Evolutionary conservation across 2,329 filamentous ascomycete species (phyloP).

Genomic region (Aspergillus ochraceus): DNA sequence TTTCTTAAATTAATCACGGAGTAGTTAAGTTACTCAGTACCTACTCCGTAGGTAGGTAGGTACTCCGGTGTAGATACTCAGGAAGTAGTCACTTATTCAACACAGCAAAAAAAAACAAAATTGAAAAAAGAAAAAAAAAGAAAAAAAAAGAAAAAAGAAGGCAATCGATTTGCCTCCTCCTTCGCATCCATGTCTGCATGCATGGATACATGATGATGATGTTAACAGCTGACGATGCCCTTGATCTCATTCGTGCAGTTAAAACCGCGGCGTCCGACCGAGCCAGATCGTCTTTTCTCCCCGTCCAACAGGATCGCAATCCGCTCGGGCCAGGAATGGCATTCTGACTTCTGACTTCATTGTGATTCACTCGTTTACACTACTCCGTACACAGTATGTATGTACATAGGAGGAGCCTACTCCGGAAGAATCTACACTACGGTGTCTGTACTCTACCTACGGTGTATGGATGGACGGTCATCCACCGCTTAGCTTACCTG

Average conservation of each 20-base stretch:
- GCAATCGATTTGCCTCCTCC: neutral
- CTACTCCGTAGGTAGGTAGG: too few species aligned
- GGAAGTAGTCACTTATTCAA: too few species aligned
- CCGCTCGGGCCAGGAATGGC: neutral
- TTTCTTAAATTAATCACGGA: too few species aligned
- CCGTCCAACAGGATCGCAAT: neutral
- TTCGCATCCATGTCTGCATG: neutral
- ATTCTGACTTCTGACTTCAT: neutral
- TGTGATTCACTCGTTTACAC: neutral
- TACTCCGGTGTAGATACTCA: too few species aligned
- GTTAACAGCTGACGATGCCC: neutral
- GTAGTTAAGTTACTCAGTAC: too few species aligned
- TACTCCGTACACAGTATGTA: too few species aligned
- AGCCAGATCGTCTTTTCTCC: neutral
- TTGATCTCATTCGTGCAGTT: neutral
- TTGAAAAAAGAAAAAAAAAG: neutral
- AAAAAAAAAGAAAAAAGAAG: neutral
- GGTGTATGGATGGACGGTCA: too few species aligned
- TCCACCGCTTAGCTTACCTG: neutral
- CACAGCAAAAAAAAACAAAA: neutral
- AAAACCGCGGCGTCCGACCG: neutral
- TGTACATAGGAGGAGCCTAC: neutral
- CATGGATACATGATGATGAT: neutral
- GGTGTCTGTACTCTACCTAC: too few species aligned
- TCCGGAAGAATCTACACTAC: too few species aligned